Conservation (phyloP, 73 alveolate species). For the Paramecium caudatum region DNA sequence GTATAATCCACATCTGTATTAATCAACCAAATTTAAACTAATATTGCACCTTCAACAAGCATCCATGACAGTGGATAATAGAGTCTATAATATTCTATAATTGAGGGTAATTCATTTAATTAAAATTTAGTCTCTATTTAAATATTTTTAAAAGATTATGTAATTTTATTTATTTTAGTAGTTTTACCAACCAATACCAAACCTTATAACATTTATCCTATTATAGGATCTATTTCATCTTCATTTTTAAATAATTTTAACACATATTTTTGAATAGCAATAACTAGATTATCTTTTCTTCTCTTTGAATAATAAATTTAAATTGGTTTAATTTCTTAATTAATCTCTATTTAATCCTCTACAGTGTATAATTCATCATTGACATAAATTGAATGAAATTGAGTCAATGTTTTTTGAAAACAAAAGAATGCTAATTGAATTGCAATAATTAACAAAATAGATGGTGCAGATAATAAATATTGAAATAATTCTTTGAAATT, state of each 20-base stretch:
- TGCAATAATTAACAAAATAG: background rate
- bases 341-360: background rate
- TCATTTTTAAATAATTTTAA: constrained; percentile 49
- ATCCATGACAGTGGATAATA: constrained; percentile 52
- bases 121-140: constrained; percentile 34
- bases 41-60: constrained; percentile 45
- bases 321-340: background rate
- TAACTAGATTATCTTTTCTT: background rate
- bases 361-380: background rate
- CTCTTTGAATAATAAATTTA: background rate
- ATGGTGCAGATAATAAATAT: background rate
- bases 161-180: constrained; percentile 13
- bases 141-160: background rate
- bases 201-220: background rate
- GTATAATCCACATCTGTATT: background rate
- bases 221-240: constrained; percentile 53
- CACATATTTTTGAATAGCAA: background rate
- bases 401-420: background rate
- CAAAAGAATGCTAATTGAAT: constrained; percentile 13
- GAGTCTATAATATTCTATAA: background rate
- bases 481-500: background rate
- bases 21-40: constrained; percentile 16
- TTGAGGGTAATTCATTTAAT: background rate
- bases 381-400: constrained; percentile 4
- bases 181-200: constrained; percentile 42